Base-by-base conservation (phyloP, 306 rosid species). In the Cucumis cinereus region DNA sequence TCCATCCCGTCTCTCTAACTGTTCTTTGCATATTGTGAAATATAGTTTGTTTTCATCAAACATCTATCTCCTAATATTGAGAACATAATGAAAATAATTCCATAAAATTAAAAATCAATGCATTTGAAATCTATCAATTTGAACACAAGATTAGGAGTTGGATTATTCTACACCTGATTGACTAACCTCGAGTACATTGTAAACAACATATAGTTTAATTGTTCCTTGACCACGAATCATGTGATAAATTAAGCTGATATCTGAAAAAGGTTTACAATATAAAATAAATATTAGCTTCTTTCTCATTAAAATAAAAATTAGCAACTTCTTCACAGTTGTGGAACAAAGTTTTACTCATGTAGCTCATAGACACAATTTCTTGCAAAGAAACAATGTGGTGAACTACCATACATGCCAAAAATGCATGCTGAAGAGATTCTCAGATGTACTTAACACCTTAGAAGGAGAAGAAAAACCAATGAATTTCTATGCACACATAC, bases 191-290 rank as follows among this genome's bases (percentile, higher is more conserved):
- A 92, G 82, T 75, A 94, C 91, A 82, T 94, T 94, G 89, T 94
- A 94, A 77, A 94, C 99, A 79, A 92, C 97, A 62, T 94, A 94
- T 43, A 94, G 61, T 85, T 94, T 94, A 80, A 94, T 84, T 77
- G 97, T 94, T 83, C 99, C 97, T 85, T 94, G 96, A 85, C 99
- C 97, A 41, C 97, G 97, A 77, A 94, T 94, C 95, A 94, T 94
- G 88, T 94, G 99, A 89, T 94, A 94, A 83, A 94, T 94, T 85
- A 94, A 90, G 85, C 97, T 94, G 89, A 94, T 94, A 82, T 94
- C 97, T 94, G 87, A 73, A 73, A 70, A 71, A 16, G 43, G 15
- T 47, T 72, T 79, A 80, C 30, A 76, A 43, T 75, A 64, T 24
- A 38, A 33, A 67, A 66, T 30, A 74, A 43, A 59, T 43, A 55